These are phyloP conservation scores for Yamagishiella unicocca DNA, from an alignment of 139 green algal species.

Conservation along the genomic window DNA sequence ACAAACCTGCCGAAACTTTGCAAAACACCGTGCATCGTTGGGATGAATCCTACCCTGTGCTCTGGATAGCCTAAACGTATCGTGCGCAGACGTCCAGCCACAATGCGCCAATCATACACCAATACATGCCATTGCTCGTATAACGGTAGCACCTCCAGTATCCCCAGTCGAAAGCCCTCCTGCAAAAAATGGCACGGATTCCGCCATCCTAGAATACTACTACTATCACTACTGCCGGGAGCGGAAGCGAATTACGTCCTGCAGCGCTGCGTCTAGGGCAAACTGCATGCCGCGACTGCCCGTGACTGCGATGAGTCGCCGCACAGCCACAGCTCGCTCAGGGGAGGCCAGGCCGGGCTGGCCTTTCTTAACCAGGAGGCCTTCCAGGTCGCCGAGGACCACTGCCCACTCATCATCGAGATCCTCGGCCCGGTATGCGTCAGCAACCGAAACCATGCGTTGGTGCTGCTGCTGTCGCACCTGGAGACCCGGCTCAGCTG, in stretches of 20 bases:
- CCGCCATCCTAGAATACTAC: no score
- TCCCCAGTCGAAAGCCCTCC: no score
- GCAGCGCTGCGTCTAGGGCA: conserved; percentile 1
- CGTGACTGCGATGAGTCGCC: conserved; percentile 12
- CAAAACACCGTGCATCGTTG: no score
- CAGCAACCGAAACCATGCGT: neutral
- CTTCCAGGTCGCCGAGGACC: conserved; percentile 31
- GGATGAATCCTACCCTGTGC: no score
- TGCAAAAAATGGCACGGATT: no score
- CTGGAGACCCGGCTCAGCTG: neutral
- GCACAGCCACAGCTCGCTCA: conserved; percentile 27
- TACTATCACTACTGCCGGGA: neutral
- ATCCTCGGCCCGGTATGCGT: neutral
- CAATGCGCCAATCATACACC: no score
- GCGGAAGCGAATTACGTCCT: conserved; percentile 25
- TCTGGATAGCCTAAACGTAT: no score
- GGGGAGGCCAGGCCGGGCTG: conserved; percentile 2
- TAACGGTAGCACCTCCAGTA: no score
- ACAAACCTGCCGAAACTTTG: no score
- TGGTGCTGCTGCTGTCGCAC: conserved; percentile 17
- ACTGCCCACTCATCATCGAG: conserved; percentile 33
- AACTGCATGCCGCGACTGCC: conserved; percentile 30
- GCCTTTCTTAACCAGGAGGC: neutral
- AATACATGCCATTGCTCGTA: no score
- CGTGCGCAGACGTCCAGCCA: no score